Base-by-base conservation (phyloP, 2,329 filamentous ascomycete genomes). In the Cladosporium austrohemisphaericum region DNA sequence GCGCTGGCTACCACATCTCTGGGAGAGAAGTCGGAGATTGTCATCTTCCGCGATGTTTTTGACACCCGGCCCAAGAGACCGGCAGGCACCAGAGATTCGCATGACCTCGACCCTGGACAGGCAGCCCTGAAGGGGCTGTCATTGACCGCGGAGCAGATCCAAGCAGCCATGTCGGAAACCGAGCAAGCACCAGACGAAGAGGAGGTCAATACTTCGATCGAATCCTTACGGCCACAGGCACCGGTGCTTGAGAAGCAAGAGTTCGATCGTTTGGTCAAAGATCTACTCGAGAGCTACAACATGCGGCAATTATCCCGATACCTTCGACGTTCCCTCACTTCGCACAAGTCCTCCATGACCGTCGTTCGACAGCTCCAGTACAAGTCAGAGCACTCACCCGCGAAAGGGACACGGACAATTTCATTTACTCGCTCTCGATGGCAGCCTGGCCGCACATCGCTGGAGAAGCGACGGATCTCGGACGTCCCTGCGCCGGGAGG, bases 181-280 rank as follows among this genome's bases (percentile, higher is more conserved):
- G 40, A 52, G 11, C 25, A 41, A n/a, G 41, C 51, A 16, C 57
- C 59, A 4, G 52, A 57, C 23, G 57, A 58, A 13, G 51, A 51
- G 33, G 61, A 64, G 35, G 54, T 63, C 23, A 55, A 58, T 32
- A 53, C 56, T 7, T 63, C 61, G 5, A 64, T 65, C 16, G 59
- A 64, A 6, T 48, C 41, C 4, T 25, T 64, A 23, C 55, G 56
- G 25, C 61, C 61, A 13, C 22, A 56, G 6, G 41, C 41, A 10
- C 55, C 54, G 2, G 44, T 60, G n/a, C 14, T 64, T 9, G 59
- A 60, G 5, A 29, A 57, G 10, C n/a, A 52, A 2, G 44, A 55
- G 6, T 62, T 56, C 25, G 43, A 59, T 2, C 26, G 28, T 11
- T 51, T 63, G 25, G 33, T 51, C 7, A 32, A 57, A 28, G 47